Evolutionary conservation across 1,284 basidiomycete species (phyloP).

Genomic region (Tylopilus sp.): DNA sequence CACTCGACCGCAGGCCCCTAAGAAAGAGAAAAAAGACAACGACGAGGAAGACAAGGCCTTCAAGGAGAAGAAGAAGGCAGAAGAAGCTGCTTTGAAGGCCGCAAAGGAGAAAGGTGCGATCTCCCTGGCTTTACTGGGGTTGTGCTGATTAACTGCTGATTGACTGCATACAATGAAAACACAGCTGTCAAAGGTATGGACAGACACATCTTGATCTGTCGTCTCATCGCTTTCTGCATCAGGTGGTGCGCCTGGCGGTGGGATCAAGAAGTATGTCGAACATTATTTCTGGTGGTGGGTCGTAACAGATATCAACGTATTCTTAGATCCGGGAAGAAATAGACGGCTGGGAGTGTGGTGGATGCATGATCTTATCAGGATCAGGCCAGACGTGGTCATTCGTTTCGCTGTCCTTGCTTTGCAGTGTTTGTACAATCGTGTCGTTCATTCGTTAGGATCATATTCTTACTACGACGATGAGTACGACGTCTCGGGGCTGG

Average conservation of each 20-base stretch:
- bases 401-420: not conserved
- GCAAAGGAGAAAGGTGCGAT: slow-evolving; percentile 73
- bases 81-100: slow-evolving; percentile 74
- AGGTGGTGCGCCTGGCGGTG: slow-evolving; percentile 78
- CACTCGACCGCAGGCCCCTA: slow-evolving; percentile 65
- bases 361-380: slow-evolving; percentile 5
- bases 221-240: slow-evolving; percentile 9
- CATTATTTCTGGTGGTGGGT: slow-evolving; percentile 10
- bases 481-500: slow-evolving; percentile 25
- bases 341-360: slow-evolving; percentile 21
- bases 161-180: not conserved
- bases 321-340: slow-evolving; percentile 79
- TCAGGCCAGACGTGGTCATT: not conserved
- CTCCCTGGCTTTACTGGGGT: not conserved
- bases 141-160: not conserved
- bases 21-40: slow-evolving; percentile 81
- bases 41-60: slow-evolving; percentile 77
- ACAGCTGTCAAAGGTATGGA: slow-evolving; percentile 72
- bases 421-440: not conserved
- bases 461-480: slow-evolving; percentile 15
- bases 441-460: slow-evolving; percentile 17
- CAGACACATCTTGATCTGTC: slow-evolving; percentile 1
- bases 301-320: slow-evolving; percentile 18
- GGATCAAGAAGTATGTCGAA: slow-evolving; percentile 82
- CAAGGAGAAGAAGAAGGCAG: slow-evolving; percentile 80